Base-by-base conservation (phyloP, 2,329 filamentous ascomycete species). In the Aspergillus sojae region DNA sequence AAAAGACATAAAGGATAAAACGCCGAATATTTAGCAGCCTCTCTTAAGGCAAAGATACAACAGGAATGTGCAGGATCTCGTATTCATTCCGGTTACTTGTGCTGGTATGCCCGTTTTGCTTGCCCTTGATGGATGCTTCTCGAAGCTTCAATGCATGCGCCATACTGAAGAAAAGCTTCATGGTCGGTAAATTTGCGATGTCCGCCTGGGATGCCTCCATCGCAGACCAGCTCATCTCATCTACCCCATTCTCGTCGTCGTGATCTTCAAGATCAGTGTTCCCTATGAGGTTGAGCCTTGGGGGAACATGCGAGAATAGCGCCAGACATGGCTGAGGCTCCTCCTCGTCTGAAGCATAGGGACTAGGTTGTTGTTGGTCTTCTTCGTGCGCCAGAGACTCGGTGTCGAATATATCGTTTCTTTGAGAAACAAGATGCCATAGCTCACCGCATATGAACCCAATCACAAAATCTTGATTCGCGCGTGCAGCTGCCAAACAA, bases 401-500 rank as follows among this genome's bases (percentile, higher is more conserved):
- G 23, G 68, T 61, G 12, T 74, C 69, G 19, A 75, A 68, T 11
- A 78, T 63, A 48, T 74, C 70, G 28, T 71, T 68, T 30, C 67
- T 67, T 52, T 69, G 71, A 34, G 74, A 75, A 12, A 74, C 68
- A 26, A 72, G 64, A 57, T 77, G 74, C 70, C 75, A 80, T 21
- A 76, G 71, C 55, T 79, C 77, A 45, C 68, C 72, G 34, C 71
- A 75, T 21, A 75, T 28, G 52, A 80, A 77, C 5, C 78, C 78
- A 14, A 77, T 62, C 19, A 80, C 77, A 62, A 80, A 80, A 61
- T 80, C 78, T 46, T 72, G 72, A 60, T 80, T 77, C 57, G 76
- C 73, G 62, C 74, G 75, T 48, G 76, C 78, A 19, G 77, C 75
- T n/a, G 73, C 74, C 57, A 80, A 66, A 36, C 73, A 77, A 57